Percentiles rank a stretch among this genome's conserved stretches.
Evolutionary conservation across 139 green algal species (phyloP).

Genomic region (Yamagishiella unicocca): DNA sequence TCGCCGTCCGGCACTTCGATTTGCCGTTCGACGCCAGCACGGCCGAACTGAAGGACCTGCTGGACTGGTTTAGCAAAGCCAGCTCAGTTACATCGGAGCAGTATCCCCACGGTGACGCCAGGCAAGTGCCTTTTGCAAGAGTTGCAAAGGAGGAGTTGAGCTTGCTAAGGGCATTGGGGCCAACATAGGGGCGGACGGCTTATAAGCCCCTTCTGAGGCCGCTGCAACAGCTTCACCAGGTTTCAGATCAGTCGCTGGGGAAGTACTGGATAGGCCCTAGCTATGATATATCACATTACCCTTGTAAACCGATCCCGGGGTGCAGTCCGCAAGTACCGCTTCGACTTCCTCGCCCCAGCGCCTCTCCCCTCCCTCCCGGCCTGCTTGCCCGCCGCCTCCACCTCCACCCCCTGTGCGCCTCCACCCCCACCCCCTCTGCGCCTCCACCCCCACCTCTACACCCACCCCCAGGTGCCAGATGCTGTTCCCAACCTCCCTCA

Average conservation of each 20-base stretch:
- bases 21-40: neutral
- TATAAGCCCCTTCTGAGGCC: too few relatives aligned
- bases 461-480: neutral
- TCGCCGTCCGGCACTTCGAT: slow-evolving; percentile 22
- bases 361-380: neutral
- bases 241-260: too few relatives aligned
- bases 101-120: slow-evolving; percentile 1
- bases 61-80: slow-evolving; percentile 23
- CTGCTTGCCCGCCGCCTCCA: neutral
- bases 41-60: neutral
- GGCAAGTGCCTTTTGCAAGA: neutral
- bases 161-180: too few relatives aligned
- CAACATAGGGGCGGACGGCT: too few relatives aligned
- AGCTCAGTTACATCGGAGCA: neutral
- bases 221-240: too few relatives aligned
- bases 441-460: neutral
- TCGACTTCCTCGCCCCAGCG: too few relatives aligned
- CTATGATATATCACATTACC: too few relatives aligned
- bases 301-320: too few relatives aligned
- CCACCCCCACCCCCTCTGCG: neutral
- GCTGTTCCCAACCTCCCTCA: slow-evolving; percentile 4
- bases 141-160: neutral
- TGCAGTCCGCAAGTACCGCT: too few relatives aligned
- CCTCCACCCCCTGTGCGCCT: neutral
- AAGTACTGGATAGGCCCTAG: too few relatives aligned